Evolutionary conservation across 148 eudicot genomes (phyloP).

Genomic region (Vaccinium darrowii): DNA sequence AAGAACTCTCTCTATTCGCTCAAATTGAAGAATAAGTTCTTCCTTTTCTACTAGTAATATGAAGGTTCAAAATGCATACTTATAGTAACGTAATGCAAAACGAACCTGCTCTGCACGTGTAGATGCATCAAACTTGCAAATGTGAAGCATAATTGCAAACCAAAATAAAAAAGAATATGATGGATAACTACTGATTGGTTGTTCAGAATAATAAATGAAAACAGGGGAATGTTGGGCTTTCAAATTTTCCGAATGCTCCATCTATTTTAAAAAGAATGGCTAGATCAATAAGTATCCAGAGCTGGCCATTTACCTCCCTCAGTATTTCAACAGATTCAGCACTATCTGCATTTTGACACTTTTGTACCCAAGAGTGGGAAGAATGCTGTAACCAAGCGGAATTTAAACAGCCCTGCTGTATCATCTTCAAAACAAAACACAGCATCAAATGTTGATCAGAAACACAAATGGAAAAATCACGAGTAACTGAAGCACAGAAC

Average conservation of each 20-base stretch:
- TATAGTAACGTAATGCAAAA: neutral
- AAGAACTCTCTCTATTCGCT: neutral
- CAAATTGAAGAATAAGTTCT: neutral
- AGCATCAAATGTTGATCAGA: slow-evolving; percentile 8
- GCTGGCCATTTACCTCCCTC: slow-evolving; percentile 57
- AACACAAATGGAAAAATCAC: neutral
- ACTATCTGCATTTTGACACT: slow-evolving; percentile 66
- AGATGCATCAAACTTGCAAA: neutral
- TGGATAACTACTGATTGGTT: neutral
- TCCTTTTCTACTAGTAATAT: neutral
- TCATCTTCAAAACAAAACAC: slow-evolving; percentile 51
- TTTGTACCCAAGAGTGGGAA: slow-evolving; percentile 58
- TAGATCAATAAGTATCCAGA: slow-evolving; percentile 20
- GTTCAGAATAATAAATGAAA: slow-evolving; percentile 7
- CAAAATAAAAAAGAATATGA: neutral
- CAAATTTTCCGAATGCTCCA: neutral
- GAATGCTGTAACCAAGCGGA: slow-evolving; percentile 72
- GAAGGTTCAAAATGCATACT: neutral
- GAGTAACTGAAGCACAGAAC: neutral
- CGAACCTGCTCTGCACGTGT: neutral
- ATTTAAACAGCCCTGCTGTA: slow-evolving; percentile 53
- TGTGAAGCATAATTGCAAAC: neutral
- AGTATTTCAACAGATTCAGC: slow-evolving; percentile 86
- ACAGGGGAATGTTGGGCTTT: neutral
- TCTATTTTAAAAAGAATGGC: slow-evolving; percentile 1